Base-by-base conservation (phyloP, 257 asterid genomes). In the Jasminum sambac region DNA sequence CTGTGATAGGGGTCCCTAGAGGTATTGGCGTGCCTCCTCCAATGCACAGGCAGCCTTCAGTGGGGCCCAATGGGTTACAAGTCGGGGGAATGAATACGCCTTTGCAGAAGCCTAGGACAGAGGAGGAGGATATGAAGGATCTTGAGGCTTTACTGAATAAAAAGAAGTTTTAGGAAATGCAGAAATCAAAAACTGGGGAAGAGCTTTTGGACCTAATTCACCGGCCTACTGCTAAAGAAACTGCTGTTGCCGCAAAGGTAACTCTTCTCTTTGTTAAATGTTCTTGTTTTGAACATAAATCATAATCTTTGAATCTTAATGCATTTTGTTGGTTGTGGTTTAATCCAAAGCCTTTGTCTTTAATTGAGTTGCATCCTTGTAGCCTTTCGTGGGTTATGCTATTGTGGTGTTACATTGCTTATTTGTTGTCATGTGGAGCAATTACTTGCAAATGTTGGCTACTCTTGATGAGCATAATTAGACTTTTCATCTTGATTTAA, bases 11-110 rank as follows among this genome's bases (percentile, higher is more conserved):
- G 62, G 82, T 93, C 68, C 98, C 97, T 0, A 86, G 92, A 78
- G 98, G 98, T 14, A 87, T 90, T 5, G 98, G 96, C 3, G 89
- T 91, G 60, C 96, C 97, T 0, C 98, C 97, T 12, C 97, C 96
- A 0, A 84, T 91, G 97, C 90, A 83, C 61, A 86, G 96, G 75
- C 88, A 71, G 71, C 79, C 84, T 57, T 84, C 88, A n/a, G 72
- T 83, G 84, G 82, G 80, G 30, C 79, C 86, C 4, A 61, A 63
- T 70, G 87, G 78, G 36, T 69, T 64, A 26, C 79, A 86, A 60
- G 77, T 80, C 4, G 87, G 83, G 23, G 87, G 82, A 4, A 36
- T 81, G 5, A 83, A 77, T 87, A 72, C 77, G 9, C 79, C 77
- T 74, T 70, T 80, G 40, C 19, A 83, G 78, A 95, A 95, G 82